phyloP scores from a whole-genome alignment of 768 basidiomycete genomes.

The Leccinum broughii region DNA sequence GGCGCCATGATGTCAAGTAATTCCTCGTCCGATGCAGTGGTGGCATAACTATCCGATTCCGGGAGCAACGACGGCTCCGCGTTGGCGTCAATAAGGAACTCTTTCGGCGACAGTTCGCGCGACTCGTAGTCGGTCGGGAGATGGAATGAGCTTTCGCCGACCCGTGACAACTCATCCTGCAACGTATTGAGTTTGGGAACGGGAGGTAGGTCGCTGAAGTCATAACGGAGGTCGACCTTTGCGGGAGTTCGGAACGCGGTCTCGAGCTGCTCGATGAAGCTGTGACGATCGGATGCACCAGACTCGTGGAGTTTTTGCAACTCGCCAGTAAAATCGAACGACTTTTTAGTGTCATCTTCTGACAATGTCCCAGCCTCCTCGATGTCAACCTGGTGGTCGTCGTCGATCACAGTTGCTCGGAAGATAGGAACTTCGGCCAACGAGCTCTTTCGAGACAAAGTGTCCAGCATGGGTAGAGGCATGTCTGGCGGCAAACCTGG shows the following conservation, averaged over 20 bases:
- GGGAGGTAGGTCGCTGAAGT: slow-evolving; percentile 50
- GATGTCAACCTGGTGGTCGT: slow-evolving; percentile 39
- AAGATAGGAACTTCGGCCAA: slow-evolving; percentile 39
- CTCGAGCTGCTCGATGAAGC: slow-evolving; percentile 83
- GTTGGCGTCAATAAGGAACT: slow-evolving; percentile 28
- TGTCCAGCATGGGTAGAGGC: slow-evolving; percentile 36
- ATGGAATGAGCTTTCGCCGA: slow-evolving; percentile 24
- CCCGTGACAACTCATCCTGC: slow-evolving; percentile 28
- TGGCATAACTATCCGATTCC: slow-evolving; percentile 36
- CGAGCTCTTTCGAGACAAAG: slow-evolving; percentile 10
- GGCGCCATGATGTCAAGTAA: background rate
- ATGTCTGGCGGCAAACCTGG: slow-evolving; percentile 45
- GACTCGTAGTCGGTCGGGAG: slow-evolving; percentile 21
- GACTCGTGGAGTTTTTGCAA: slow-evolving; percentile 67
- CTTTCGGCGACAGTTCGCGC: slow-evolving; percentile 13
- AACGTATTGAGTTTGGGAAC: slow-evolving; percentile 50
- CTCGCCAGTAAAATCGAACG: slow-evolving; percentile 85
- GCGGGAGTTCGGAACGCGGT: slow-evolving; percentile 78
- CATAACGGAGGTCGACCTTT: slow-evolving; percentile 57
- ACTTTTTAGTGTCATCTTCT: slow-evolving; percentile 72
- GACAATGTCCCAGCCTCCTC: slow-evolving; percentile 46
- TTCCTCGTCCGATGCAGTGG: slow-evolving; percentile 37
- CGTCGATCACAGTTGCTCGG: slow-evolving; percentile 47
- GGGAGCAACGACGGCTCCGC: slow-evolving; percentile 41
- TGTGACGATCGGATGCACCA: slow-evolving; percentile 63